Conservation (phyloP, 2,329 filamentous ascomycete species). For the Amesomyces nigricolor region DNA sequence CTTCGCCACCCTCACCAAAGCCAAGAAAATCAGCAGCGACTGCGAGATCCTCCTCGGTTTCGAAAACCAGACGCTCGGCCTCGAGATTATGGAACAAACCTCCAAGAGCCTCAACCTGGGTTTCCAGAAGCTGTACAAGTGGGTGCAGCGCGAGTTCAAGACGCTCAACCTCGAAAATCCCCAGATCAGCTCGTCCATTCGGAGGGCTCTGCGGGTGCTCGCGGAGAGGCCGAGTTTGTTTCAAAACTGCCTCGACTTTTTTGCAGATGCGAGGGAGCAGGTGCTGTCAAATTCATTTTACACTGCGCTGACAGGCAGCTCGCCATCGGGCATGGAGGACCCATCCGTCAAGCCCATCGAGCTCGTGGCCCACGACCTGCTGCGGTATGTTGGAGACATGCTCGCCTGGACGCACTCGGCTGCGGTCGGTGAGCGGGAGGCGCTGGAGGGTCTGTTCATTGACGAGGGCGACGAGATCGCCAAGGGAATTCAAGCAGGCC, state of each 20-base stretch:
- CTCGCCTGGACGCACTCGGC: constrained; percentile 94
- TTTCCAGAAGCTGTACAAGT: constrained; percentile 93
- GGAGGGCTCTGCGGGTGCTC: constrained; percentile 76
- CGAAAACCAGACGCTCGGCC: constrained; percentile 79
- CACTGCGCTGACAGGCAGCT: constrained; percentile 71
- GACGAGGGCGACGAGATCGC: constrained; percentile 85
- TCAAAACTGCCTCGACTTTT: constrained; percentile 87
- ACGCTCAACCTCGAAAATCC: constrained; percentile 89
- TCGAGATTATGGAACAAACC: constrained; percentile 87
- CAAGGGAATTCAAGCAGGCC: constrained; percentile 70
- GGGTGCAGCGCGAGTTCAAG: constrained; percentile 92
- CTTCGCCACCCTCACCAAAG: constrained; percentile 68
- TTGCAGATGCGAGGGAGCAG: constrained; percentile 82
- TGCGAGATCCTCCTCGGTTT: constrained; percentile 85
- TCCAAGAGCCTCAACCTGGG: constrained; percentile 81
- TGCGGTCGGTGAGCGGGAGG: constrained; percentile 88
- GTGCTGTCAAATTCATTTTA: constrained; percentile 87
- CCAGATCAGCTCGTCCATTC: constrained; percentile 79
- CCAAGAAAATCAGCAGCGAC: constrained; percentile 82
- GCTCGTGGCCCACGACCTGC: constrained; percentile 81
- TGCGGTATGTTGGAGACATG: constrained; percentile 95
- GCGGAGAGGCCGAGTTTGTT: constrained; percentile 87
- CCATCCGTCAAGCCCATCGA: constrained; percentile 81
- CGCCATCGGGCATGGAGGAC: constrained; percentile 53
- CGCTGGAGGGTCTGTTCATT: constrained; percentile 84